Evolutionary conservation across 1,284 basidiomycete species (phyloP), one percentile per base, ranked within the genome.

Genomic region (Ganoderma sinense): DNA sequence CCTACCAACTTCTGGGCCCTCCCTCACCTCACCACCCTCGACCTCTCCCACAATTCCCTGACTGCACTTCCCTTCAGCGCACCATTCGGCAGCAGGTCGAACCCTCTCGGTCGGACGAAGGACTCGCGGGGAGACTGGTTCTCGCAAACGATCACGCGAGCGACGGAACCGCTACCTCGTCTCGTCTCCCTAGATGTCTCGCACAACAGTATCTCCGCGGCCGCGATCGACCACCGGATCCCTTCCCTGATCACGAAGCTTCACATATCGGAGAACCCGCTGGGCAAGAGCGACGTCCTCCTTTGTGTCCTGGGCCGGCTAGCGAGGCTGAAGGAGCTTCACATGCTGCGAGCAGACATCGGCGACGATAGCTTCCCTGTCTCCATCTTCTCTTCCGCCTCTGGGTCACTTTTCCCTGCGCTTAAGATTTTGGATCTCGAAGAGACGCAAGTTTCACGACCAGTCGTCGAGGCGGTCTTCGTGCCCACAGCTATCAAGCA

Each of bases 41-140:
- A 94, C 73, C 69, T 94, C 13, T 91, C 93, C 2, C 86, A 94
- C 75, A 95, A 95, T 78, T 76, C 80, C 2, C 82, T 95, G 11
- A 84, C 84, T 7, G 74, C 85, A 0, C 80, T 94, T 8, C 88
- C 89, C 4, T 90, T 94, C 75, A 84, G 84, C 69, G 81, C 84
- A n/a, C 87, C 90, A 0, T 93, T 91, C 74, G 73, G 71, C 5
- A 62, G 65, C 23, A 64, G 71, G 60, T 48, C 71, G 64, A 76
- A 73, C 39, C 69, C 78, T 20, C 67, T 75, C 14, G 68, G 70
- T n/a, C 72, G 78, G 7, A 75, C 80, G 56, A 48, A 74, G 78
- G 71, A 80, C 64, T 66, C 77, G 2, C 73, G 79, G 0, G 78
- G 81, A 26, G 85, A 85, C 71, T 91, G 93, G 81, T 94, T 93